Evolutionary conservation across 2,329 filamentous ascomycete species (phyloP).

Genomic region (Phialophora expanda): DNA sequence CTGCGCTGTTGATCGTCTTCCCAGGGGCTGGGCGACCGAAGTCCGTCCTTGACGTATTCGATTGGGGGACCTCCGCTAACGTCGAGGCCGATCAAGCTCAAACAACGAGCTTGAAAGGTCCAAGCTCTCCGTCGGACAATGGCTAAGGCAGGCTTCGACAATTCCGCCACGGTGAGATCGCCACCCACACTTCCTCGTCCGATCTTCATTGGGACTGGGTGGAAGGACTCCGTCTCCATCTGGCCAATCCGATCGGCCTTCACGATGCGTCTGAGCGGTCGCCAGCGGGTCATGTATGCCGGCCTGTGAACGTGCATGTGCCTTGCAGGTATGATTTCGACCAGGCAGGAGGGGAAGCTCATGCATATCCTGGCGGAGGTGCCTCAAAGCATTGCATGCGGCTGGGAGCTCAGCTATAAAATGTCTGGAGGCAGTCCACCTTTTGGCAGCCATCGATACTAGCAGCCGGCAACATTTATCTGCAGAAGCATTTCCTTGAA

Average conservation of each 20-base stretch:
- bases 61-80: not conserved
- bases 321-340: conserved; percentile 4
- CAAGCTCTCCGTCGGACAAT: not conserved
- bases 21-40: not conserved
- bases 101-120: not conserved
- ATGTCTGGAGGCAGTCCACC: not conserved
- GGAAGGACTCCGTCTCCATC: not conserved
- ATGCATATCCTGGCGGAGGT: not conserved
- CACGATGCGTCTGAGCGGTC: not conserved
- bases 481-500: not conserved
- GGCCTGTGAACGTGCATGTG: conserved; percentile 10
- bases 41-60: not conserved
- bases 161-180: conserved; percentile 2
- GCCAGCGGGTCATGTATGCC: not conserved
- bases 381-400: not conserved
- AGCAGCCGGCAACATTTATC: not conserved
- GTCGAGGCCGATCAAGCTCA: not conserved
- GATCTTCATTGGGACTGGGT: not conserved
- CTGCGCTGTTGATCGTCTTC: not conserved
- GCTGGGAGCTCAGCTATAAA: conserved; percentile 7
- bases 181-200: conserved; percentile 1
- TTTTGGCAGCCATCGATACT: not conserved
- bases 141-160: not conserved
- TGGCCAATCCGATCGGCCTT: conserved; percentile 3
- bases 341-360: conserved; percentile 15